Evolutionary conservation across 2,329 filamentous ascomycete species (phyloP).

Genomic region (Beauveria varroae): DNA sequence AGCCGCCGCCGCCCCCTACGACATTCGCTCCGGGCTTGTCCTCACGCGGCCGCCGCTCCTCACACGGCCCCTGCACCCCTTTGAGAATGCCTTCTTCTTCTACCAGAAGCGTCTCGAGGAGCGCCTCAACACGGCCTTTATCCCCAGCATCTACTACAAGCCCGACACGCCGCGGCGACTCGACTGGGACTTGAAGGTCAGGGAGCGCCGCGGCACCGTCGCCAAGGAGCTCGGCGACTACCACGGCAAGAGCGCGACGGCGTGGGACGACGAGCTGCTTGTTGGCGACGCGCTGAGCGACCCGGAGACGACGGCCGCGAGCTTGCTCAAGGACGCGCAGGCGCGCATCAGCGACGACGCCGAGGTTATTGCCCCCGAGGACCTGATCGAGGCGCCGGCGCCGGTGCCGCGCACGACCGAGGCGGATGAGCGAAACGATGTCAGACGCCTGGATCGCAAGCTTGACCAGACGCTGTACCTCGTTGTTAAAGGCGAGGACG

Average conservation of each 20-base stretch:
- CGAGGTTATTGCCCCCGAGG: conserved; percentile 48
- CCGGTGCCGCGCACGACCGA: conserved; percentile 66
- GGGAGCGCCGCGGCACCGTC: conserved; percentile 63
- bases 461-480: conserved; percentile 82
- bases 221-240: conserved; percentile 83
- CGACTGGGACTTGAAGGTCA: conserved; percentile 84
- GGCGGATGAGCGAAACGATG: conserved; percentile 69
- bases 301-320: conserved; percentile 57
- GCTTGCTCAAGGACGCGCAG: conserved; percentile 69
- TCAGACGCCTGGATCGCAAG: conserved; percentile 68
- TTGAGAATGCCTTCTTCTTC: conserved; percentile 90
- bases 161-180: conserved; percentile 73
- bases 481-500: conserved; percentile 65
- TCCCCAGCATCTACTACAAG: conserved; percentile 91
- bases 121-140: conserved; percentile 79
- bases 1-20: conserved; percentile 29
- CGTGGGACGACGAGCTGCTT: conserved; percentile 88
- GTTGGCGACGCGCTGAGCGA: conserved; percentile 63
- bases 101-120: conserved; percentile 97
- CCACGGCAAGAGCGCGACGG: conserved; percentile 58
- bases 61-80: conserved; percentile 74
- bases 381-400: conserved; percentile 60
- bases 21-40: conserved; percentile 61
- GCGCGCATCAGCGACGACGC: conserved; percentile 51
- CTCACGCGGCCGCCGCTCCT: conserved; percentile 83